phyloP scores from a whole-genome alignment of 1,284 basidiomycete genomes.

The Fomitopsis pinicola region DNA sequence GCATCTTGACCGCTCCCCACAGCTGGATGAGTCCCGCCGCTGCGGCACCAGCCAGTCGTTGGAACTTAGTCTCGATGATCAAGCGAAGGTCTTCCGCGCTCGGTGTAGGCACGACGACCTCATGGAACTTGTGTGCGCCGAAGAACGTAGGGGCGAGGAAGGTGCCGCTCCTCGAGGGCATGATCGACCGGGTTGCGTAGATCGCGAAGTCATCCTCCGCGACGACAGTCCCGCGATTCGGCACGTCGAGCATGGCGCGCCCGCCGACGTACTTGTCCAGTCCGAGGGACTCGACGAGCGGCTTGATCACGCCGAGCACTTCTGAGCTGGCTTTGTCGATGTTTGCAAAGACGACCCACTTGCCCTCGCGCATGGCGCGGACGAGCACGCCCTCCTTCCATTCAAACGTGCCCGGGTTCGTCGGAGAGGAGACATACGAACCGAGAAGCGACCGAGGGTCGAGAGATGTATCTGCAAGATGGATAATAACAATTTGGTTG shows the following conservation, averaged over 20 bases:
- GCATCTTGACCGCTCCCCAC: conserved; percentile 53
- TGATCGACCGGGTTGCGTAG: conserved; percentile 75
- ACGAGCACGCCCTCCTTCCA: conserved; percentile 96
- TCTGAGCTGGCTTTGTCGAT: conserved; percentile 88
- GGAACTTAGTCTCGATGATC: conserved; percentile 69
- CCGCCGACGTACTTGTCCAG: conserved; percentile 75
- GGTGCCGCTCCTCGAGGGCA: conserved; percentile 36
- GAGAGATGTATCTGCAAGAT: conserved; percentile 91
- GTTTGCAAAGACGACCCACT: conserved; percentile 94
- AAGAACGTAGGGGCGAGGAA: conserved; percentile 67
- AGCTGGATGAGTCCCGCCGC: conserved; percentile 51
- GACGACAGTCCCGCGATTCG: conserved; percentile 63
- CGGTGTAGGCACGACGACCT: conserved; percentile 64
- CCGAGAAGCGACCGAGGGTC: conserved; percentile 94
- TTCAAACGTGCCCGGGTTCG: conserved; percentile 86
- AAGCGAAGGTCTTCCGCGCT: conserved; percentile 60
- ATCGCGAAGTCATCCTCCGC: conserved; percentile 75
- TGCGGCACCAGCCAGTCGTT: conserved; percentile 48
- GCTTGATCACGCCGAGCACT: conserved; percentile 80
- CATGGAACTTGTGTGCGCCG: conserved; percentile 77
- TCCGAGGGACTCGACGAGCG: conserved; percentile 78
- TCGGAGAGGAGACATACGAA: conserved; percentile 88
- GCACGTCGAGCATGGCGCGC: conserved; percentile 65
- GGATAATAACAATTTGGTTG: conserved; percentile 76
- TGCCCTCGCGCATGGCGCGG: conserved; percentile 85